Percentiles rank a stretch among this genome's conserved stretches.
phyloP scores from a whole-genome alignment of 2,329 filamentous ascomycete species.

The Periconia sp. region DNA sequence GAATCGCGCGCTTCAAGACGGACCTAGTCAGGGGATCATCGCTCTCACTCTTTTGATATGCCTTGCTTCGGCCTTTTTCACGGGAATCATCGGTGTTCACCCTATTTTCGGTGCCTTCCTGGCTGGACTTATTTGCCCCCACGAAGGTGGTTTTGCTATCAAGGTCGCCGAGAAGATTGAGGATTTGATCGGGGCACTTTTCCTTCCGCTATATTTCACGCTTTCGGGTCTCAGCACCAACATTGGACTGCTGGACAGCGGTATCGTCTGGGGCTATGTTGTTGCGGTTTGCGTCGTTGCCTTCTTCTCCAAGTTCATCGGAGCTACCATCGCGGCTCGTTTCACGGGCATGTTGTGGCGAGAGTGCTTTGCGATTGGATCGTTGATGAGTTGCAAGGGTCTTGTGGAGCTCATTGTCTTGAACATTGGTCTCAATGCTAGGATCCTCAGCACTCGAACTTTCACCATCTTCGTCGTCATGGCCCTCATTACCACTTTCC shows the following conservation, averaged over 20 bases:
- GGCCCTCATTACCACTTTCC: constrained; percentile 83
- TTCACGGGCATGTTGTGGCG: constrained; percentile 81
- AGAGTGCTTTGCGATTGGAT: constrained; percentile 84
- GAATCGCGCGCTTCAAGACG: constrained; percentile 79
- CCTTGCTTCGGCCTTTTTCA: constrained; percentile 81
- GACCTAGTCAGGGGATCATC: constrained; percentile 82
- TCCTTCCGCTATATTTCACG: constrained; percentile 90
- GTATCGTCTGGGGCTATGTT: constrained; percentile 87
- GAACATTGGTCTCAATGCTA: constrained; percentile 81
- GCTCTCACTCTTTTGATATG: constrained; percentile 79
- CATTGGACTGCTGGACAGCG: constrained; percentile 77
- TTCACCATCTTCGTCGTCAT: constrained; percentile 96
- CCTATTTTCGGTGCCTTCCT: constrained; percentile 94
- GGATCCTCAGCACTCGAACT: constrained; percentile 75
- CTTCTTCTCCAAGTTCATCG: constrained; percentile 81
- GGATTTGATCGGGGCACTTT: constrained; percentile 80
- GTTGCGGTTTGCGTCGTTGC: constrained; percentile 79
- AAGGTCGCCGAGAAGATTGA: constrained; percentile 93
- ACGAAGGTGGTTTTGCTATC: constrained; percentile 86
- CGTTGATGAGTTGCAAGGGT: constrained; percentile 95
- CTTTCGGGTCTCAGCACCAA: constrained; percentile 88
- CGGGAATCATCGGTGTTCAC: constrained; percentile 87
- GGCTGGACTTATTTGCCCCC: constrained; percentile 84
- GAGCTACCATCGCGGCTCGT: constrained; percentile 77
- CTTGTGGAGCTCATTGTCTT: constrained; percentile 93